A percentile compares a stretch with the other conserved stretches of the same genome.
phyloP scores from a whole-genome alignment of 176 grass and related monocot species.

The Tuctoria greenei region DNA sequence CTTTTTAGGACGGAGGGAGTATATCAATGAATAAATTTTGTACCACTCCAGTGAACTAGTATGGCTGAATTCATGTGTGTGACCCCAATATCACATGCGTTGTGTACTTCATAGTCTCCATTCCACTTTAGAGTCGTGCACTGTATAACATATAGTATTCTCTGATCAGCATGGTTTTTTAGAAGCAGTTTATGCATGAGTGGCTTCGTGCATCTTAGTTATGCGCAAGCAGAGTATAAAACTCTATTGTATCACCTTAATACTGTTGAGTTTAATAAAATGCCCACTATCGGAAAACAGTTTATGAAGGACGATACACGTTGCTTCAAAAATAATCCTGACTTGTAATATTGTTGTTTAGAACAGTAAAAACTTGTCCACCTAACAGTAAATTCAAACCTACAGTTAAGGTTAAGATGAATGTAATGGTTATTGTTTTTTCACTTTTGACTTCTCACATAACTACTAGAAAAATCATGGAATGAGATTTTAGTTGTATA shows the following conservation, averaged over 20 bases:
- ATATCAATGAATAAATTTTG: background rate
- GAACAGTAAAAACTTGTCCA: background rate
- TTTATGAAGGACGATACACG: background rate
- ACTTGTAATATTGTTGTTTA: background rate
- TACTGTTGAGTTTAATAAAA: too few species aligned
- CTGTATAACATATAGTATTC: background rate
- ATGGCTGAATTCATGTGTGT: background rate
- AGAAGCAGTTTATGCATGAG: background rate
- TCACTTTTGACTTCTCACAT: background rate
- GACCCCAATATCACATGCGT: constrained; percentile 50
- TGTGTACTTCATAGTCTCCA: background rate
- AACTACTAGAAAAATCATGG: background rate
- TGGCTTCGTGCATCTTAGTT: too few species aligned
- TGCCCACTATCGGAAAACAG: too few species aligned
- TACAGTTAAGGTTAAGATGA: background rate
- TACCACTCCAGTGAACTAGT: background rate
- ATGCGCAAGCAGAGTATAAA: too few species aligned
- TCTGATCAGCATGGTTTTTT: background rate
- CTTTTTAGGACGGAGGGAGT: too few species aligned
- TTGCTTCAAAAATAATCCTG: background rate
- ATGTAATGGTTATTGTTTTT: background rate
- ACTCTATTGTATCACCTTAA: too few species aligned
- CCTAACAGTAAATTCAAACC: background rate
- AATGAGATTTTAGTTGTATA: background rate
- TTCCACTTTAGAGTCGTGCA: background rate